Evolutionary conservation across 208 protist species (phyloP), one percentile per base, ranked within the genome.

Genomic region (Leptomonas pyrrhocoris): DNA sequence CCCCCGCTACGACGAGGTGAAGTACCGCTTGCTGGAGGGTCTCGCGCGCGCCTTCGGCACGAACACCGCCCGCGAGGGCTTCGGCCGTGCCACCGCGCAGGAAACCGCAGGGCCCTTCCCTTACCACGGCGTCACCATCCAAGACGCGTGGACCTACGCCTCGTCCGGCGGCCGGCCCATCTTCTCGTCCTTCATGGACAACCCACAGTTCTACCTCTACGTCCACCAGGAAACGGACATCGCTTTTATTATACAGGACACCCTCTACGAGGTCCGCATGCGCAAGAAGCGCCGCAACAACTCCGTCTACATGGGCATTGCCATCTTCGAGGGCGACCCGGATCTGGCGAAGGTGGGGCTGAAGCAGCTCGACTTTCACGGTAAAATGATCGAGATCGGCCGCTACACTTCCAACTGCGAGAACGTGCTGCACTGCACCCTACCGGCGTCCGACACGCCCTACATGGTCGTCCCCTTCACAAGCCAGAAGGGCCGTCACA

Each of bases 161-260:
- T 90, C 88, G 19, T 90, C 85, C 18, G 92, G 92, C 40, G 92
- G 92, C 49, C 81, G 92, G 4, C 92, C 92, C 23, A 93, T 94
- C 54, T 95, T 92, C 71, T 93, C 89, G 18, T 93, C 86, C 28
- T 97, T 97, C 73, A 93, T 97, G 86, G 92, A 97, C 78, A 97
- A 97, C 71, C 92, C 92, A 38, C 92, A 97, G 81, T 95, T 97
- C 64, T 85, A 92, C 54, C 78, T 97, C 12, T 82, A 83, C 77
- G 85, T 95, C 6, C 78, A 62, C 18, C 74, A 88, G 53, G 73
- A 83, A 28, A 73, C 85, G 13, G 86, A 95, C 67, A 79, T 97
- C 57, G 80, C 88, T 13, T 94, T 97, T 62, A 89, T 97, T 57
- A 93, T 97, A 51, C 89, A 94, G 59, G 92, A 97, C 73, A 85